phyloP scores from a whole-genome alignment of 192 early-diverging fungal species.

The Backusella psychrophila region DNA sequence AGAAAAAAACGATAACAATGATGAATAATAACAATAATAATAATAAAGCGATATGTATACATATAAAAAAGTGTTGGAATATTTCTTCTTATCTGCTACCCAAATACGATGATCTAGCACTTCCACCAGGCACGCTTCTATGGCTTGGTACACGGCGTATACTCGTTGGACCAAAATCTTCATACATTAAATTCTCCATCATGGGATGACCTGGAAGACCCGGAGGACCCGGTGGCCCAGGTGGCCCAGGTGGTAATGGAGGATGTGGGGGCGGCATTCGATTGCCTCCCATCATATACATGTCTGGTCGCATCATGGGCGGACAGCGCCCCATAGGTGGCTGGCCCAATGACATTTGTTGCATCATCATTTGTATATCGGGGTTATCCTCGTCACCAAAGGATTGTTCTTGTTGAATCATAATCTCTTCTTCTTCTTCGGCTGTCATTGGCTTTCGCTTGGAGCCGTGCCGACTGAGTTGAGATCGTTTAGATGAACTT shows the following conservation, averaged over 20 bases:
- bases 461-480: neutral
- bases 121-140: conserved; percentile 10
- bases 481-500: neutral
- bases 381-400: neutral
- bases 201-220: neutral
- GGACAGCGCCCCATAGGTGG: neutral
- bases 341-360: neutral
- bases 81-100: neutral
- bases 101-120: neutral
- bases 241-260: neutral
- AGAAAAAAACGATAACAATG: neutral
- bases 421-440: neutral
- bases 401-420: neutral
- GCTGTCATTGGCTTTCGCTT: neutral
- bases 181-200: conserved; percentile 6
- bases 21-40: neutral
- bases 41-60: neutral
- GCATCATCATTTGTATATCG: conserved; percentile 5
- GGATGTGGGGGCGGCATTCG: neutral
- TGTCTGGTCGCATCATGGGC: neutral
- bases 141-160: conserved; percentile 4
- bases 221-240: neutral
- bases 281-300: conserved; percentile 1
- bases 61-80: neutral
- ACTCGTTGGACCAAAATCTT: neutral